phyloP scores from a whole-genome alignment of 2,329 filamentous ascomycete genomes.

The Pseudogymnoascus sp. region DNA sequence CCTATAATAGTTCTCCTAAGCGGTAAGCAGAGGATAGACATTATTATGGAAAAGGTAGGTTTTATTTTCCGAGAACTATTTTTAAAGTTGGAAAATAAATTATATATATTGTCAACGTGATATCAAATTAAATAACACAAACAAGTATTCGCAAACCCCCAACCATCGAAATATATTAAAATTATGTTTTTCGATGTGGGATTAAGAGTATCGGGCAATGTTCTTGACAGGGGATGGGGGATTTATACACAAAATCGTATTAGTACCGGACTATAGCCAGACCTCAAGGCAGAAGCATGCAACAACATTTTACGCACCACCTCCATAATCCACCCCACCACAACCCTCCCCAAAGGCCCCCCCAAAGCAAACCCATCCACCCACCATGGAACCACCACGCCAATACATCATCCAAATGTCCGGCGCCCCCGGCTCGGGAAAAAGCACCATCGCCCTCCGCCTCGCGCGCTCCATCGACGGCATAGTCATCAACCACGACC shows the following conservation, averaged over 20 bases:
- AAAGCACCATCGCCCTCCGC: conserved; percentile 30
- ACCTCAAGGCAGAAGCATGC: neutral
- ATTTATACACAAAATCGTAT: neutral
- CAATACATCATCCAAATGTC: conserved; percentile 31
- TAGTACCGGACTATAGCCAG: neutral
- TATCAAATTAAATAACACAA: neutral
- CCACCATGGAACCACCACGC: neutral
- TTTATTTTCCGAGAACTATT: neutral
- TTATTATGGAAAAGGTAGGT: neutral
- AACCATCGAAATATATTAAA: neutral
- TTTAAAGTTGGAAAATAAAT: neutral
- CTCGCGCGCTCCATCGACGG: conserved; percentile 24
- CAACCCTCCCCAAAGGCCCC: neutral
- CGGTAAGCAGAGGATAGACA: neutral
- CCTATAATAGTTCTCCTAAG: neutral
- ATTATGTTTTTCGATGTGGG: neutral
- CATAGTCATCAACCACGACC: conserved; percentile 33
- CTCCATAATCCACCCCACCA: neutral
- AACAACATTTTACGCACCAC: neutral
- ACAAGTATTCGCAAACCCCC: neutral
- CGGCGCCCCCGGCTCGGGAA: conserved; percentile 34
- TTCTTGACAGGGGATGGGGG: neutral
- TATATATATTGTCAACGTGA: neutral
- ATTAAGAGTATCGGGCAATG: neutral
- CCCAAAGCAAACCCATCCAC: neutral